A percentile compares a stretch with the other conserved stretches of the same genome.
These are phyloP conservation scores for Fusarium stilboides DNA, from an alignment of 2,329 filamentous ascomycete species.

Conservation along the genomic window DNA sequence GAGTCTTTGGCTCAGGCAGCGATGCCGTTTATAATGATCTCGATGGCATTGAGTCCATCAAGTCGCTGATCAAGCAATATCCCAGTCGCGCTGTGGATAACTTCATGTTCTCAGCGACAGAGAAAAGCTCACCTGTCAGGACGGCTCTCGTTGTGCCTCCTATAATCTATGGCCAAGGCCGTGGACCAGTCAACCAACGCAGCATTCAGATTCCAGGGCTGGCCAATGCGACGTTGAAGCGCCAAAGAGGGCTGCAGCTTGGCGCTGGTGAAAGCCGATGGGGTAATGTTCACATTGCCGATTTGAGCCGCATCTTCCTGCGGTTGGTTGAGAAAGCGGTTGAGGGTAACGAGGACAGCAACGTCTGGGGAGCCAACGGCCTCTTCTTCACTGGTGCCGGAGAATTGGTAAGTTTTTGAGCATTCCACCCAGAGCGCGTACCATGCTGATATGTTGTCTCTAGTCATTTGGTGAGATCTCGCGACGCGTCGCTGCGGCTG, in stretches of 20 bases:
- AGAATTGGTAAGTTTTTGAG: conserved; percentile 46
- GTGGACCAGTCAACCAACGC: conserved; percentile 55
- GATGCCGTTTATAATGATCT: conserved; percentile 55
- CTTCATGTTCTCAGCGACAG: conserved; percentile 50
- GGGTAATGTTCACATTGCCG: conserved; percentile 55
- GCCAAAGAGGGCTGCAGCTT: conserved; percentile 50
- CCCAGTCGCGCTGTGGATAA: conserved; percentile 55
- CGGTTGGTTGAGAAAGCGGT: conserved; percentile 53
- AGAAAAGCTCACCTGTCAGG: conserved; percentile 41
- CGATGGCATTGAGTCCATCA: conserved; percentile 45
- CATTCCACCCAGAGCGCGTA: too few relatives aligned
- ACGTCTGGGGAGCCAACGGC: conserved; percentile 56
- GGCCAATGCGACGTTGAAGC: conserved; percentile 47
- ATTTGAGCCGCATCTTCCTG: conserved; percentile 52
- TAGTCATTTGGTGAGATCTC: conserved; percentile 52
- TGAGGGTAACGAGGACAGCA: conserved; percentile 34
- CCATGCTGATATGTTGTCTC: background rate
- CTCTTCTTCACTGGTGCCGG: conserved; percentile 54
- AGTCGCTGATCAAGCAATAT: conserved; percentile 47
- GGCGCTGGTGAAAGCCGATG: conserved; percentile 54
- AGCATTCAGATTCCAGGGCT: conserved; percentile 58
- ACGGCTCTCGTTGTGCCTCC: conserved; percentile 56
- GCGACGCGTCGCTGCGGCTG: conserved; percentile 43
- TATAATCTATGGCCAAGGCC: conserved; percentile 57
- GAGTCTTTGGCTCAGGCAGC: conserved; percentile 47